These are phyloP conservation scores for Hymenoscyphus repandus DNA, from an alignment of 2,329 filamentous ascomycete genomes.

Conservation along the genomic window DNA sequence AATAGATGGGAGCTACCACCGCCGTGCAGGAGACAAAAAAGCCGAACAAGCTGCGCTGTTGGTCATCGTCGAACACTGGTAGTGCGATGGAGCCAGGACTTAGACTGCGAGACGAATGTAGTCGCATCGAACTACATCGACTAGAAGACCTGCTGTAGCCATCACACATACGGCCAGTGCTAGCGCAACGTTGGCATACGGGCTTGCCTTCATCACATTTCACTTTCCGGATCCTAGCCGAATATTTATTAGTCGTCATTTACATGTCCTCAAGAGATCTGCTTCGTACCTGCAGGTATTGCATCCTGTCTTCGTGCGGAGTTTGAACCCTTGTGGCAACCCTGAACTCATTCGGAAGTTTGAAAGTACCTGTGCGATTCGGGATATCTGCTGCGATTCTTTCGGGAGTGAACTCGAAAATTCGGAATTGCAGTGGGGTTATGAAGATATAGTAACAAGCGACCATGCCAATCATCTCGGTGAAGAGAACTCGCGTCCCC, in stretches of 20 bases:
- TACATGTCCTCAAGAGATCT: too few species aligned
- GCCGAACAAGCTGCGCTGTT: slow-evolving; percentile 12
- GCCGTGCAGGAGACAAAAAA: slow-evolving; percentile 15
- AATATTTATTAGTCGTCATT: neutral
- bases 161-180: slow-evolving; percentile 19
- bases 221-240: slow-evolving; percentile 15
- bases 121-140: neutral
- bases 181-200: slow-evolving; percentile 16
- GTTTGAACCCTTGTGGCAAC: neutral
- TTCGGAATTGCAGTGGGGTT: neutral
- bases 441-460: neutral
- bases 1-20: slow-evolving; percentile 1
- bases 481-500: neutral
- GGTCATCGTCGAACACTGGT: slow-evolving; percentile 9
- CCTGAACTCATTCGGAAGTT: neutral
- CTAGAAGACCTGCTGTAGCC: slow-evolving; percentile 11
- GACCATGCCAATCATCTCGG: neutral
- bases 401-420: neutral
- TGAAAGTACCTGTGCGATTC: neutral
- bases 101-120: neutral
- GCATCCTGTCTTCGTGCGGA: neutral
- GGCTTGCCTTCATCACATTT: slow-evolving; percentile 25
- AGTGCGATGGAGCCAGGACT: neutral
- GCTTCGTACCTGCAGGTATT: slow-evolving; percentile 2
- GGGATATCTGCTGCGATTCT: neutral